These are phyloP conservation scores for Thalia dealbata DNA, from an alignment of 176 grass and related monocot genomes.

Conservation along the genomic window DNA sequence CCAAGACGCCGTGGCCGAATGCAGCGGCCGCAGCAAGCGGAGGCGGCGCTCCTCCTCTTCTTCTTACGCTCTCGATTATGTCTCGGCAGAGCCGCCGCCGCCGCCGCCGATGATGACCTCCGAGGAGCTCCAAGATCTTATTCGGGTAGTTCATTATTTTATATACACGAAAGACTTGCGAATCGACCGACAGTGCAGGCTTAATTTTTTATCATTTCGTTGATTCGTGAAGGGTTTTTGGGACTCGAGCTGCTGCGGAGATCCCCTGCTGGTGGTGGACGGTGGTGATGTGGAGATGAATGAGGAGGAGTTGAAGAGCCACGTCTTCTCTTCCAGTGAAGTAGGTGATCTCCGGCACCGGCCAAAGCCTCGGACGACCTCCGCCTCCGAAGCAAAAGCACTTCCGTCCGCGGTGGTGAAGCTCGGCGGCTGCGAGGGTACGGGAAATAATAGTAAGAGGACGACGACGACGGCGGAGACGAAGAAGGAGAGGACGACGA, in stretches of 20 bases:
- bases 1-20: constrained; percentile 13
- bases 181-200: not conserved
- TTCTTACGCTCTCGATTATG: constrained; percentile 5
- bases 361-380: not conserved
- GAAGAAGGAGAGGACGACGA: not conserved
- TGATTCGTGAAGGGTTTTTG: constrained; percentile 52
- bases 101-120: not conserved
- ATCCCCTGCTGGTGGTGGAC: too few species aligned
- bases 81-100: not conserved
- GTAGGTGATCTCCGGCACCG: not conserved
- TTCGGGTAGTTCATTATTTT: constrained; percentile 33
- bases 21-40: constrained; percentile 21
- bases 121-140: constrained; percentile 40
- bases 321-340: not conserved
- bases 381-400: not conserved
- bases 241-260: constrained; percentile 38
- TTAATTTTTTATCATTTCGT: not conserved
- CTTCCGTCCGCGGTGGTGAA: too few species aligned
- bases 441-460: not conserved
- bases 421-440: too few species aligned
- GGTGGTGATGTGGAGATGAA: not conserved
- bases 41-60: constrained; percentile 3
- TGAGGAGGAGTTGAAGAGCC: not conserved
- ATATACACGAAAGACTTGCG: not conserved
- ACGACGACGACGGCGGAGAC: too few species aligned